Evolutionary conservation across 164 flowering plant genomes (phyloP).

Genomic region (Macadamia integrifolia): DNA sequence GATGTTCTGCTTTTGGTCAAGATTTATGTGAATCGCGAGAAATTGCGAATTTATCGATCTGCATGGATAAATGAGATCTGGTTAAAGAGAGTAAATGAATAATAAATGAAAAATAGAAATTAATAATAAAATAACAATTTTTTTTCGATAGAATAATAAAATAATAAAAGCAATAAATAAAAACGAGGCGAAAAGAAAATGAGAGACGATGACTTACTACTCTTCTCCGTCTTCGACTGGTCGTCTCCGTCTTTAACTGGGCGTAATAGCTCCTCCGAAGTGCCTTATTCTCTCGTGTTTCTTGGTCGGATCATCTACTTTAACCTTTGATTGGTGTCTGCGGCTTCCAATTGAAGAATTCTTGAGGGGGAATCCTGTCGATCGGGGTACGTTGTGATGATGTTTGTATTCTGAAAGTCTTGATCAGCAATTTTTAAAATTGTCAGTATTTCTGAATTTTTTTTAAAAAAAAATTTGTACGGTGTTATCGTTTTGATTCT

Average conservation of each 20-base stretch:
- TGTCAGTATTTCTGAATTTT: background rate
- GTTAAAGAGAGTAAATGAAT: too few species aligned
- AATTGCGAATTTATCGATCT: too few species aligned
- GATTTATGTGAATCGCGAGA: too few species aligned
- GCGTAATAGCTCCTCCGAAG: slow-evolving; percentile 11
- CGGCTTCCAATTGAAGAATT: background rate
- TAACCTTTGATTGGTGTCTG: background rate
- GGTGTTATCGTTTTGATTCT: background rate
- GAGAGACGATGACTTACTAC: slow-evolving; percentile 20
- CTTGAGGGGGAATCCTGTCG: slow-evolving; percentile 4
- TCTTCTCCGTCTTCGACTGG: slow-evolving; percentile 18
- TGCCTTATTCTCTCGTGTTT: background rate
- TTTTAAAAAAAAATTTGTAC: slow-evolving; percentile 4
- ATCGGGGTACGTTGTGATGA: slow-evolving; percentile 17
- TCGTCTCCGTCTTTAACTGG: slow-evolving; percentile 22
- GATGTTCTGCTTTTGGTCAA: too few species aligned
- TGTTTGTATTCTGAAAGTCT: slow-evolving; percentile 1
- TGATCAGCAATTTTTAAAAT: slow-evolving; percentile 7
- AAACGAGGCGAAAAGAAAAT: slow-evolving; percentile 9
- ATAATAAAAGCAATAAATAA: slow-evolving; percentile 4
- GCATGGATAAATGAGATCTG: too few species aligned
- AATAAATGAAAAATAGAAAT: too few species aligned
- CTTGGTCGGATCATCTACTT: slow-evolving; percentile 3
- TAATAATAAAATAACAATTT: too few species aligned
- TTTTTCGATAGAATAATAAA: background rate